Conservation (phyloP, 768 basidiomycete genomes). For the Symmetrospora coprosmae region DNA sequence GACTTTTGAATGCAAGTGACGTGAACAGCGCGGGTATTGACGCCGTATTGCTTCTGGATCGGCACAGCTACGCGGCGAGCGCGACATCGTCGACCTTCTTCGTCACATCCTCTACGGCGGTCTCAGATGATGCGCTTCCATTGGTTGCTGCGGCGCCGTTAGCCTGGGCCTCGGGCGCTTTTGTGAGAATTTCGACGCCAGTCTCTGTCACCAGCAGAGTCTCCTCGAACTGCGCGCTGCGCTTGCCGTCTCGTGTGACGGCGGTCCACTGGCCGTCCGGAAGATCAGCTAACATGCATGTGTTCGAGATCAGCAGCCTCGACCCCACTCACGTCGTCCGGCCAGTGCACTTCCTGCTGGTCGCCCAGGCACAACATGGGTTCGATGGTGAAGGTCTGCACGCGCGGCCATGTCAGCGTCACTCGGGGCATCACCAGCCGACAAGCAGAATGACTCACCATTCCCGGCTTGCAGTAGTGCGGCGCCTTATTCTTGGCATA, state of each 20-base stretch:
- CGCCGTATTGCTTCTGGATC: no score
- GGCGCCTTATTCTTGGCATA: constrained; percentile 30
- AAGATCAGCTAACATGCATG: background rate
- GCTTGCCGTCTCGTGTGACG: constrained; percentile 59
- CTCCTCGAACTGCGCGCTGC: constrained; percentile 94
- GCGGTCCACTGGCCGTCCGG: constrained; percentile 36
- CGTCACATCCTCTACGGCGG: constrained; percentile 9
- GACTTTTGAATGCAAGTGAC: no score
- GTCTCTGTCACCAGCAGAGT: constrained; percentile 49
- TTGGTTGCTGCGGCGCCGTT: background rate
- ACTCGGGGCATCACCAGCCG: no score
- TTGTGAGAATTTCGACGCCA: constrained; percentile 33
- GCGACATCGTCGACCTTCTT: constrained; percentile 7
- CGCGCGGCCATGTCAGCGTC: background rate
- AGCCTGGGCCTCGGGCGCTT: constrained; percentile 20
- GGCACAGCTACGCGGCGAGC: no score
- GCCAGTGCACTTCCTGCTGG: constrained; percentile 31
- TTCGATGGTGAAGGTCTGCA: constrained; percentile 33
- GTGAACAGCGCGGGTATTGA: no score
- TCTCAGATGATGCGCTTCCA: background rate
- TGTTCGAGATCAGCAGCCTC: background rate
- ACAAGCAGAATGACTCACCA: background rate
- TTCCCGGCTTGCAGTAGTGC: constrained; percentile 26
- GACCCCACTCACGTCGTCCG: constrained; percentile 26
- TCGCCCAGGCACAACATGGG: constrained; percentile 31